Base-by-base conservation (phyloP, 1,284 basidiomycete genomes). In the Cutaneotrichosporon daszewskae region DNA sequence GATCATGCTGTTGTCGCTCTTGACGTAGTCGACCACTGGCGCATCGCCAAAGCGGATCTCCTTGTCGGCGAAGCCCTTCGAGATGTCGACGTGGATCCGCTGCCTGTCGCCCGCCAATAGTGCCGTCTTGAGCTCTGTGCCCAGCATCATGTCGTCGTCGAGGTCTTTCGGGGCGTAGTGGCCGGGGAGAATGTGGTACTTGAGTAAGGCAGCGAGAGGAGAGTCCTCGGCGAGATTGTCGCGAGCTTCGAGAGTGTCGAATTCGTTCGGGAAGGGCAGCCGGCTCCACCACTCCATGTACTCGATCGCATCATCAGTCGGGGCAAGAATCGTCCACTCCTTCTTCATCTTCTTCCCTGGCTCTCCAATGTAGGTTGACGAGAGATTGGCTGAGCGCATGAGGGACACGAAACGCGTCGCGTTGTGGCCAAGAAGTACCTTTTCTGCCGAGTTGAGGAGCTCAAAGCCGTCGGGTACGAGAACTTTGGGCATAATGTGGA, bases 351-450 rank as follows among this genome's bases (percentile, higher is more conserved):
- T 68, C 14, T 82, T 52, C 16, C 57, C 57, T 2, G 56, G 50
- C 25, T 66, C 60, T 53, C 94, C 88, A 59, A 96, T 80, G 53
- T 90, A 79, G 29, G 44, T 51, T 20, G 77, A 69, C 0, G 79
- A 81, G 35, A 96, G 77, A 49, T 85, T 76, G 35, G 86, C 85
- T 4, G 86, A 84, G 52, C 87, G 87, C 28, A 96, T 74, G 24
- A 95, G 75, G 3, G 84, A 84, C 36, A 98, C 88, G 65, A 98
- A 97, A 23, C 79, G 78, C 1, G 86, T 87, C 64, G 91, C 95
- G 60, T 96, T 89, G 47, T 96, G 77, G 1, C 87, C 65, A 0
- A 72, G 47, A 1, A 72, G 62, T 3, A 70, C 90, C 70, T 98
- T 97, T 73, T 98, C 94, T 5, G 91, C 84, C 1, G 88, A 64